These are phyloP conservation scores for Fusarium kyushuense DNA, from an alignment of 2,329 filamentous ascomycete genomes.

Conservation along the genomic window DNA sequence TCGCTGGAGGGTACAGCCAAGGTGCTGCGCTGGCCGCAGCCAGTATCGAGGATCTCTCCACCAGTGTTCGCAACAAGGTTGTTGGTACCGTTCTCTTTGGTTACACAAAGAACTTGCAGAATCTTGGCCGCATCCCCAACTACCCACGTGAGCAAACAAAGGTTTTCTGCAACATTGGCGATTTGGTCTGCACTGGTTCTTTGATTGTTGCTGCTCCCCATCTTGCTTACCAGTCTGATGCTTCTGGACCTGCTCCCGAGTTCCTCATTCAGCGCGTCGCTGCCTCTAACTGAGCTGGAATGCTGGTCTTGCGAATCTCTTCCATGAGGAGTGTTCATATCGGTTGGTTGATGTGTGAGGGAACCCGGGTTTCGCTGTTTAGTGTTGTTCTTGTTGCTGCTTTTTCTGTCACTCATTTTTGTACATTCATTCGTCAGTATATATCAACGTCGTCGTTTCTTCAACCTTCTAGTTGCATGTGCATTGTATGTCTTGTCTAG, in stretches of 20 bases:
- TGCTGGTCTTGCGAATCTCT: too few relatives aligned
- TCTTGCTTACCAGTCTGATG: conserved; percentile 27
- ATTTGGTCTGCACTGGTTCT: conserved; percentile 54
- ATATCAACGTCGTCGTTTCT: background rate
- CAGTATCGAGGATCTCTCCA: conserved; percentile 52
- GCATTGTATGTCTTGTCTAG: too few relatives aligned
- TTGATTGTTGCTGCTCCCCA: conserved; percentile 45
- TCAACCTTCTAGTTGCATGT: background rate
- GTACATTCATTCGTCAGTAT: background rate
- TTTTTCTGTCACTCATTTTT: background rate
- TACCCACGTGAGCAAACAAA: conserved; percentile 51
- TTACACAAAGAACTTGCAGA: conserved; percentile 59
- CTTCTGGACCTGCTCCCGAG: conserved; percentile 24
- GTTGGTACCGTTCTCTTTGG: conserved; percentile 55
- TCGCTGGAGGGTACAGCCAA: conserved; percentile 57
- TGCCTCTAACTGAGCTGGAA: conserved; percentile 5
- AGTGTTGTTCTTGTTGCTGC: background rate
- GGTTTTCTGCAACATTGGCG: conserved; percentile 54
- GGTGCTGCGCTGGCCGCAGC: conserved; percentile 60
- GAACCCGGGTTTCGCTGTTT: conserved; percentile 1
- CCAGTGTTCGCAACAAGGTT: conserved; percentile 51
- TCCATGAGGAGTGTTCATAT: too few relatives aligned
- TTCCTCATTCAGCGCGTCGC: conserved; percentile 32
- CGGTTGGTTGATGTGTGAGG: background rate
- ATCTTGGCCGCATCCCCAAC: conserved; percentile 54